Evolutionary conservation across 1,284 basidiomycete genomes (phyloP).

Genomic region (Lentinula novae-zelandiae): DNA sequence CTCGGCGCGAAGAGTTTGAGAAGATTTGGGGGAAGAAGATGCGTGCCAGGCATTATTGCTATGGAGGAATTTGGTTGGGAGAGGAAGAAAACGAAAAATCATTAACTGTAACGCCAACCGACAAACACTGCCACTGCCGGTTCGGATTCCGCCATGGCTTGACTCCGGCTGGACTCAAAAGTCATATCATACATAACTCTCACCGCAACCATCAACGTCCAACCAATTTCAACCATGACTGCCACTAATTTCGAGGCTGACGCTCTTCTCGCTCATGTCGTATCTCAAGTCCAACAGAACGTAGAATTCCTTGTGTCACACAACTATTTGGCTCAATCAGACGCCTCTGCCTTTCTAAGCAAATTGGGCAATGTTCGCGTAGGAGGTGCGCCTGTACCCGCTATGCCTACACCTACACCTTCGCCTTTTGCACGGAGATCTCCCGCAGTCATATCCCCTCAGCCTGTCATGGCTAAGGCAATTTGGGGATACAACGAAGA

Average conservation of each 20-base stretch:
- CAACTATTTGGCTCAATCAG: slow-evolving; percentile 49
- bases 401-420: slow-evolving; percentile 14
- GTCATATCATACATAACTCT: neutral
- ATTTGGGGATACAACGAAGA: slow-evolving; percentile 66
- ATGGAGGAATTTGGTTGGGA: slow-evolving; percentile 8
- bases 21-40: slow-evolving; percentile 89
- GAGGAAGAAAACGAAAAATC: neutral
- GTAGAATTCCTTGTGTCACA: slow-evolving; percentile 59
- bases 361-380: slow-evolving; percentile 36
- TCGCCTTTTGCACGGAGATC: slow-evolving; percentile 19
- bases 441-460: slow-evolving; percentile 18
- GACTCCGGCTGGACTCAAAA: neutral
- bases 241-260: slow-evolving; percentile 15
- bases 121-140: neutral
- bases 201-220: neutral
- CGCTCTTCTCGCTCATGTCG: slow-evolving; percentile 50
- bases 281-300: slow-evolving; percentile 61
- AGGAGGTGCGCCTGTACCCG: slow-evolving; percentile 13
- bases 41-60: slow-evolving; percentile 69
- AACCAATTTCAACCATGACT: slow-evolving; percentile 7
- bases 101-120: too few relatives aligned
- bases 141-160: neutral
- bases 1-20: slow-evolving; percentile 93
- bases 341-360: slow-evolving; percentile 47
- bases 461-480: slow-evolving; percentile 40